Evolutionary conservation across 2,329 filamentous ascomycete species (phyloP).

Genomic region (Aspergillus proliferans): DNA sequence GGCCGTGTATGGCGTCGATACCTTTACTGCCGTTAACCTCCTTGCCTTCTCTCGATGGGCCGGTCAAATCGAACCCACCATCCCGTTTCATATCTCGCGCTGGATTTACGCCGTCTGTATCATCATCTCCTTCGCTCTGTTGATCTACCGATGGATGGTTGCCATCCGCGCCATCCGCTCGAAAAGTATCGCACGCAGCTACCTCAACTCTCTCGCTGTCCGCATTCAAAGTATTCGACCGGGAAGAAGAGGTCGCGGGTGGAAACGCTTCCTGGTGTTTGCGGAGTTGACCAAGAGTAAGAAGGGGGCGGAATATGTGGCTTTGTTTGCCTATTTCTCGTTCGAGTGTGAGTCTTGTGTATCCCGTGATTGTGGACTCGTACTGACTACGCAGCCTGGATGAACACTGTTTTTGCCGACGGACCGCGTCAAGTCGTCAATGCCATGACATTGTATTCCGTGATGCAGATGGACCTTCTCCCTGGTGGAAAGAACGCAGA

Average conservation of each 20-base stretch:
- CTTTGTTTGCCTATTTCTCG: constrained; percentile 83
- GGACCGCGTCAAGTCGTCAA: constrained; percentile 90
- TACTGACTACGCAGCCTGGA: constrained; percentile 58
- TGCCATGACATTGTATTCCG: constrained; percentile 76
- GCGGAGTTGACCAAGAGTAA: constrained; percentile 84
- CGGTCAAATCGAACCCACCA: constrained; percentile 69
- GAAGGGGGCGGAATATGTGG: constrained; percentile 84
- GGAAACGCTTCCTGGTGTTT: constrained; percentile 86
- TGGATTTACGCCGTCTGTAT: constrained; percentile 96
- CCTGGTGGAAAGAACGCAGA: constrained; percentile 48
- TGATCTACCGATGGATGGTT: constrained; percentile 71
- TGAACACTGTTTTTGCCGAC: constrained; percentile 83
- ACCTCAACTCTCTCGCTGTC: constrained; percentile 79
- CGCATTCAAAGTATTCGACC: constrained; percentile 76
- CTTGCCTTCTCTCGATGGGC: constrained; percentile 87
- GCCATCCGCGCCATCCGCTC: constrained; percentile 75
- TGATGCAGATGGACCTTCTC: constrained; percentile 70
- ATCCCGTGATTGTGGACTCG: not conserved
- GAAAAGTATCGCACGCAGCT: constrained; percentile 83
- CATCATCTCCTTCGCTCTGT: constrained; percentile 78
- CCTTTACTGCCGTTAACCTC: constrained; percentile 87
- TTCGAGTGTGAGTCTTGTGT: constrained; percentile 49
- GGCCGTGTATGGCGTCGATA: constrained; percentile 82
- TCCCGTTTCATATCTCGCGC: constrained; percentile 72
- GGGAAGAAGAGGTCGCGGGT: constrained; percentile 65